Evolutionary conservation across 192 early-diverging fungal genomes (phyloP), one percentile per base, ranked within the genome.

Genomic region (Linnemannia elongata): DNA sequence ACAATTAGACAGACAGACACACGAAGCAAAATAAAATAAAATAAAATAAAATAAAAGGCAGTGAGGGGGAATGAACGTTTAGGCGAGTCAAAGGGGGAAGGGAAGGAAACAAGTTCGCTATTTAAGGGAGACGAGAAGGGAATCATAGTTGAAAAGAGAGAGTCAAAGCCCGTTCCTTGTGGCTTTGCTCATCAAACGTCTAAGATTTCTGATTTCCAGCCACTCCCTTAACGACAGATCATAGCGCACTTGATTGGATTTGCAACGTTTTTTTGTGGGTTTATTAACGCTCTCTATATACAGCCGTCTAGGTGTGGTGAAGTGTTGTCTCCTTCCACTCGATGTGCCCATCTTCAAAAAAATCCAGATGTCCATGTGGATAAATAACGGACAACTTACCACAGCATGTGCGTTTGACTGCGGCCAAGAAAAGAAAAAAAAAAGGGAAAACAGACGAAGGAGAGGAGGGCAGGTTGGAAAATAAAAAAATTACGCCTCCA

Each of bases 361-460:
- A 72, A 42, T 35, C 44, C 44, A 75, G 27, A 52, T 35, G 74
- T 57, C 47, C 44, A 75, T 41, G 6, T 10, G 22, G 36, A 75
- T 30, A 75, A 20, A 75, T 18, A n/a, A 38, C 30, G 30, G 74
- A 75, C 35, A 54, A 18, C 17, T 66, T 15, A 66, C 60, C 60
- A 27, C 60, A 66, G 60, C 69, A 39, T 24, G 42, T 22, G 8
- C 9, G 42, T 17, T 35, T 22, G 2, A 49, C 47, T 36, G 52
- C 49, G 70, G 70, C 35, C 38, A 72, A 72, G 41, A 41, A 41
- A 69, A 69, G 66, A 72, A 38, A 38, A 72, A 71, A 72, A 72
- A n/a, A n/a, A 39, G 33, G 35, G 41, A 72, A 75, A 35, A 74
- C 47, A 74, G 36, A 75, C 49, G 36, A 75, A 36, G 35, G 52